A percentile compares a stretch with the other conserved stretches of the same genome.
Conservation (phyloP, 2,329 filamentous ascomycete genomes). For the Penicillium sp. region DNA sequence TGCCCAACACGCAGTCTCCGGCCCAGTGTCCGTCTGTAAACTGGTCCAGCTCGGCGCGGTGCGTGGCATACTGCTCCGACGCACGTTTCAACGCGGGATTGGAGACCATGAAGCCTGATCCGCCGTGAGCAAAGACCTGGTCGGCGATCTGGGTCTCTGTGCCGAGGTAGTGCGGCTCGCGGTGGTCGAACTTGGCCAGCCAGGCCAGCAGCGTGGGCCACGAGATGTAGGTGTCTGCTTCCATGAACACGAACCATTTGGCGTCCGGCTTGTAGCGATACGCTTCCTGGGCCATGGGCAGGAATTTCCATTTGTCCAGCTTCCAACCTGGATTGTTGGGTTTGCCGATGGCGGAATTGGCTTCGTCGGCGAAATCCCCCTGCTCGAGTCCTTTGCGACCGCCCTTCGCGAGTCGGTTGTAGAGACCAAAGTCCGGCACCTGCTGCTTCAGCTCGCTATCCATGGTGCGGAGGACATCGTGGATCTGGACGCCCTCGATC, state of each 20-base stretch:
- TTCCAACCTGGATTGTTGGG: constrained; percentile 48
- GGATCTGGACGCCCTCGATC: constrained; percentile 46
- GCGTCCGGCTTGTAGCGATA: constrained; percentile 42
- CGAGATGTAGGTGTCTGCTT: constrained; percentile 54
- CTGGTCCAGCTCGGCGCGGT: constrained; percentile 41
- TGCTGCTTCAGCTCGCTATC: constrained; percentile 34
- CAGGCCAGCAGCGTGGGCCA: constrained; percentile 51
- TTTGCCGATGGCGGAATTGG: constrained; percentile 37
- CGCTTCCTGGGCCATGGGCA: constrained; percentile 51
- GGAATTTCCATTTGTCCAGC: constrained; percentile 55
- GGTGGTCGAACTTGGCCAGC: constrained; percentile 48
- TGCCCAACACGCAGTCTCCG: constrained; percentile 48
- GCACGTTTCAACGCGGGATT: constrained; percentile 45
- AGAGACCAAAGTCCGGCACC: constrained; percentile 49
- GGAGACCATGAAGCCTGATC: constrained; percentile 50
- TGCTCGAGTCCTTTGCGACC: constrained; percentile 43
- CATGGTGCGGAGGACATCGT: constrained; percentile 48
- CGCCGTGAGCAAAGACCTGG: constrained; percentile 50
- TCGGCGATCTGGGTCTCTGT: constrained; percentile 50
- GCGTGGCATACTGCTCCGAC: constrained; percentile 39
- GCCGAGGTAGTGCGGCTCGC: constrained; percentile 49
- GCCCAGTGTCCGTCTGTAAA: constrained; percentile 47
- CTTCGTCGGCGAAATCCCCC: constrained; percentile 34
- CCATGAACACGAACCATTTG: constrained; percentile 56
- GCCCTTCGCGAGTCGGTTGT: constrained; percentile 43